Evolutionary conservation across 106 monocot species (phyloP).

Genomic region (Apostasia shenzhenica): DNA sequence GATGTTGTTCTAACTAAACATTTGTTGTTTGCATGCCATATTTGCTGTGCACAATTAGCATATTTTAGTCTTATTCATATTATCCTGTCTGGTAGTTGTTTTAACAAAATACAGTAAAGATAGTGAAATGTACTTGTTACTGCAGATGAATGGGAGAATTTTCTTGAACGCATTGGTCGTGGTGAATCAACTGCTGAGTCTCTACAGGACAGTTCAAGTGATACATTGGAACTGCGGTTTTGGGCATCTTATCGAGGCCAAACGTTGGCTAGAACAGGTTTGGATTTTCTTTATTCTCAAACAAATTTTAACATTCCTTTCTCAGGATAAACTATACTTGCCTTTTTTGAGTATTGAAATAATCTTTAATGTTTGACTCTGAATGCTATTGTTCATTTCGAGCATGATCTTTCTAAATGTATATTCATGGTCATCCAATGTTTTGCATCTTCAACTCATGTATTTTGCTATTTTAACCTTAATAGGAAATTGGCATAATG

Average conservation of each 20-base stretch:
- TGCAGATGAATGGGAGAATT: slow-evolving; percentile 95
- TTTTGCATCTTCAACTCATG: not conserved
- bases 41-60: not conserved
- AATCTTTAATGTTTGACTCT: not conserved
- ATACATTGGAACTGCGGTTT: slow-evolving; percentile 77
- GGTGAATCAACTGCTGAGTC: slow-evolving; percentile 53
- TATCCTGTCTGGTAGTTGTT: too few species aligned
- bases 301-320: not conserved
- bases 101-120: not conserved
- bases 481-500: too few species aligned
- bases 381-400: not conserved
- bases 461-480: too few species aligned
- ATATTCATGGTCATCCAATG: not conserved
- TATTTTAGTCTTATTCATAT: too few species aligned
- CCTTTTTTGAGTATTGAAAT: not conserved
- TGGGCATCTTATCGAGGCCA: slow-evolving; percentile 98
- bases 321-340: too few species aligned
- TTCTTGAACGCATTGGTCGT: slow-evolving; percentile 75
- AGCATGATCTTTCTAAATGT: not conserved
- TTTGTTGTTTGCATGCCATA: not conserved
- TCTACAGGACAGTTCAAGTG: slow-evolving; percentile 45
- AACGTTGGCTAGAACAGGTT: slow-evolving; percentile 94
- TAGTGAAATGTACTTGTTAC: slow-evolving; percentile 4
- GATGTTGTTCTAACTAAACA: too few species aligned
- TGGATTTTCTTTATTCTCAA: slow-evolving; percentile 1